Evolutionary conservation across 768 basidiomycete genomes (phyloP), one percentile per base, ranked within the genome.

Genomic region (Neoboletus brunneissimus): DNA sequence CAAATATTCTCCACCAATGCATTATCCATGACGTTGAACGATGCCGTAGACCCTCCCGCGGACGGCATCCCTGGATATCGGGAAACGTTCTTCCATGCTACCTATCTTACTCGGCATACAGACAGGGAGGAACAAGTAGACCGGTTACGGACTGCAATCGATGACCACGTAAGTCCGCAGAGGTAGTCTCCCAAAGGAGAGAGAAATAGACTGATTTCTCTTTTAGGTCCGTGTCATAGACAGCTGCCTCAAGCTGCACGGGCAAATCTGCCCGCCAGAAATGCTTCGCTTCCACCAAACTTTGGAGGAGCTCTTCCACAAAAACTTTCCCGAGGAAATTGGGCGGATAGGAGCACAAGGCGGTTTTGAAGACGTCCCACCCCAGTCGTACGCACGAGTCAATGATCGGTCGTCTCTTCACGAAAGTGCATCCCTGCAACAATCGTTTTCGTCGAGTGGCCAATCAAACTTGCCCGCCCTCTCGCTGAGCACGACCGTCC

Each of bases 271-370:
- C 67, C 84, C 91, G 0, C 81, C 84, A 13, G 93, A 94, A 69
- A 96, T 97, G 81, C 75, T 88, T n/a, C 82, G 86, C 5, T 98
- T 98, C 81, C 95, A 98, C 67, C 86, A 88, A 56, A 93, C 92
- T 0, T 77, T 98, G 44, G 87, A 91, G 68, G 86, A 81, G 58
- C 88, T 94, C 72, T 94, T 92, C 78, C 81, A 77, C 53, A 90
- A 88, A 71, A 91, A 91, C 65, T 94, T 91, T 74, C 72, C 82
- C 4, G 91, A 93, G 37, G 91, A 94, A 67, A 88, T 94, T 44
- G 80, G 81, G 48, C 83, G 88, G 5, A 75, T 94, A 45, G 81
- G 79, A 1, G 78, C 86, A 7, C 88, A 75, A 42, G 69, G 88
- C 43, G 75, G 76, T 29, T 77, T 84, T 18, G 84, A 86, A 47